Conservation (phyloP, 2,329 filamentous ascomycete genomes). For the Neonectria faginata region DNA sequence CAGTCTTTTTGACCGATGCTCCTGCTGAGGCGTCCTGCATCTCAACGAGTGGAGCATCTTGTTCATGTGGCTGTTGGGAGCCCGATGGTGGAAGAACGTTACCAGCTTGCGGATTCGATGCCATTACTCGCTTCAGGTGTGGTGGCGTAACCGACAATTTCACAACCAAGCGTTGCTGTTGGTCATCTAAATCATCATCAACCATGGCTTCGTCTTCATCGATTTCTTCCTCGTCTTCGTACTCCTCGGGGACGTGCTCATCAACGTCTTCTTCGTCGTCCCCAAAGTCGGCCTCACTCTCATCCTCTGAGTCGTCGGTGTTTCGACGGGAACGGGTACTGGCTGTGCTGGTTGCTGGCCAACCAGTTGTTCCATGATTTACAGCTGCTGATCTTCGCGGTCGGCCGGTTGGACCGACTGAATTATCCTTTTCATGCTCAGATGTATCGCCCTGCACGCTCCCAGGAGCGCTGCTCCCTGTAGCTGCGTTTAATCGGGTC, state of each 20-base stretch:
- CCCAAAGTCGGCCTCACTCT: constrained; percentile 79
- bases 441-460: constrained; percentile 60
- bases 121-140: constrained; percentile 51
- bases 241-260: constrained; percentile 72
- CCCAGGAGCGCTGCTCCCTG: constrained; percentile 59
- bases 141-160: constrained; percentile 71
- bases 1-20: neutral
- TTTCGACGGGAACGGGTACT: constrained; percentile 50
- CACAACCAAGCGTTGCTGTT: constrained; percentile 75
- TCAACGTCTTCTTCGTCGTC: constrained; percentile 79
- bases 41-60: constrained; percentile 37
- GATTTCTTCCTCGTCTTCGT: constrained; percentile 69
- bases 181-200: constrained; percentile 64
- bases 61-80: constrained; percentile 34
- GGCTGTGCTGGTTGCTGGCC: constrained; percentile 47
- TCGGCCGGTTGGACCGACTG: constrained; percentile 59
- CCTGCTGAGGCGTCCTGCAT: constrained; percentile 43
- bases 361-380: constrained; percentile 63
- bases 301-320: constrained; percentile 70
- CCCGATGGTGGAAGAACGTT: constrained; percentile 41
- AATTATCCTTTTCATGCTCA: constrained; percentile 54
- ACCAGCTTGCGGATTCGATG: constrained; percentile 37
- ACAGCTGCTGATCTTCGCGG: constrained; percentile 64
- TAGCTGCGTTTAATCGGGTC: constrained; percentile 73
- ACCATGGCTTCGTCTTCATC: constrained; percentile 68